Base-by-base conservation (phyloP, 495 filamentous ascomycete genomes). In the Mycothermus thermophilus region DNA sequence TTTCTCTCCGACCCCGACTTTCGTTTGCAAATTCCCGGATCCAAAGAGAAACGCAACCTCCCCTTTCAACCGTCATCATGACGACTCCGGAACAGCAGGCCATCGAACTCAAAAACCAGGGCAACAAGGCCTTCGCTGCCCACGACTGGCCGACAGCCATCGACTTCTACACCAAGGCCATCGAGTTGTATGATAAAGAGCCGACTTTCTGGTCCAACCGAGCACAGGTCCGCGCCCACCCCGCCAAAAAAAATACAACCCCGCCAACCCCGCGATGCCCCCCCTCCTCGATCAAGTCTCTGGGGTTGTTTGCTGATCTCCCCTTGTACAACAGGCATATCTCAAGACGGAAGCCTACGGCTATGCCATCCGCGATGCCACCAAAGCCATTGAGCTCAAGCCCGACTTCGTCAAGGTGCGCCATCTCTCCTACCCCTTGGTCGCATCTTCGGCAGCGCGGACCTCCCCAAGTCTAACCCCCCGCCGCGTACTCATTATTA, bases 261-360 rank as follows among this genome's bases (percentile, higher is more conserved):
- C 22, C 22, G 22, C 22, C 22, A 25, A 25, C 6, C 22, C 22
- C 28, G 25, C 27, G 14, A 35, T 3, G 16, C 17, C n/a, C 24
- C 30, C 19, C 30, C 15, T n/a, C n/a, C n/a, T n/a, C n/a, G n/a
- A n/a, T n/a, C n/a, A n/a, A n/a, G n/a, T n/a, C n/a, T n/a, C n/a
- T n/a, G n/a, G n/a, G n/a, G n/a, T n/a, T n/a, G n/a, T n/a, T 13
- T 6, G 21, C 41, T 37, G 31, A 30, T 24, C 18, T 24, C 20
- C 16, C 13, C 19, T 16, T 23, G 22, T 6, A n/a, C 20, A 12
- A 8, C 54, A 93, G 83, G 80, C 83, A 35, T 72, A 99, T 54
- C 85, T 95, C 56, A 96, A 95, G 67, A 75, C 87, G 34, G 90
- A 99, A 61, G 70, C 87, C 17, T 94, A 85, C 57, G 90, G 90